Percentiles rank a stretch among this genome's conserved stretches.
phyloP scores from a whole-genome alignment of 768 basidiomycete genomes.

The Phaffia australis region DNA sequence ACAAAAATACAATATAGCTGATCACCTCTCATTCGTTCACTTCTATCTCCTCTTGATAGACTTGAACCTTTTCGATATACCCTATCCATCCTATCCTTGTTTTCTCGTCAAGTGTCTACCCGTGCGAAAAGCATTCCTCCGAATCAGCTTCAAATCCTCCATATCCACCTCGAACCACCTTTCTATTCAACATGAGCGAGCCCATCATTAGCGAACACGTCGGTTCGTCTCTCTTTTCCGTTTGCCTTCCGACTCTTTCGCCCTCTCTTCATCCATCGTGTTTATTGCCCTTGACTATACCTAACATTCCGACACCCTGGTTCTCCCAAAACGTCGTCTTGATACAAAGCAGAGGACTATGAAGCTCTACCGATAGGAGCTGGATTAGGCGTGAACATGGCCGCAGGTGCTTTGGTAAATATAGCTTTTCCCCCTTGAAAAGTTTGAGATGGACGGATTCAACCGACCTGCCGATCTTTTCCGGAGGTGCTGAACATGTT shows the following conservation, averaged over 20 bases:
- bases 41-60: too few species aligned
- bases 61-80: too few species aligned
- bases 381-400: conserved; percentile 83
- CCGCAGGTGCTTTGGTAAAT: conserved; percentile 87
- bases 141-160: too few species aligned
- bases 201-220: conserved; percentile 21
- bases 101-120: too few species aligned
- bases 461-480: neutral
- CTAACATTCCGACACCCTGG: neutral
- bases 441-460: too few species aligned
- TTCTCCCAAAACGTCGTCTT: too few species aligned
- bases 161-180: too few species aligned
- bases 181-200: too few species aligned
- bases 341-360: conserved; percentile 57
- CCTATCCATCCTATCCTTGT: too few species aligned
- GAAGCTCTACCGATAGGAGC: conserved; percentile 64
- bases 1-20: too few species aligned
- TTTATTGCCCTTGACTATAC: neutral
- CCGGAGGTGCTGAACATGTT: neutral
- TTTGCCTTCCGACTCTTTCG: neutral
- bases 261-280: neutral
- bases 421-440: conserved; percentile 2
- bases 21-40: too few species aligned
- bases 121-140: too few species aligned
- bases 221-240: neutral